Conservation (phyloP, 352 stramenopile species). For the Phytopythium sindhum region DNA sequence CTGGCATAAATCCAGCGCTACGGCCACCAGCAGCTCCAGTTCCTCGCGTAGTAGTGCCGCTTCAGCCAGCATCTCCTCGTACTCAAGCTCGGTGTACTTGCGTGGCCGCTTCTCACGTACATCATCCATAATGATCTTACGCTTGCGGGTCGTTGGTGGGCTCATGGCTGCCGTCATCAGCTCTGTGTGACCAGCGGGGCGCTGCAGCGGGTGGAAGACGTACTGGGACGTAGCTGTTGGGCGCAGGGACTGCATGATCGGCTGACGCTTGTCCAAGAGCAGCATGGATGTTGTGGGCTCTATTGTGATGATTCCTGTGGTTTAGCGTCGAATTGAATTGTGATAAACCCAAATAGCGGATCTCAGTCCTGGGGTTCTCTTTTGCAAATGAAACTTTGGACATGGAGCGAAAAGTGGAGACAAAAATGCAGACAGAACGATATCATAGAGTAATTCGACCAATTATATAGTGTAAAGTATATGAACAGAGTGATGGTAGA, state of each 20-base stretch:
- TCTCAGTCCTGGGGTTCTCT: neutral
- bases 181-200: neutral
- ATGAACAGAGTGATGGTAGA: neutral
- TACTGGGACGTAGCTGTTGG: neutral
- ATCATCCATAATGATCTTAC: slow-evolving; percentile 41
- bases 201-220: neutral
- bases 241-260: neutral
- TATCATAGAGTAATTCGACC: neutral
- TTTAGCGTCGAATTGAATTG: neutral
- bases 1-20: slow-evolving; percentile 49
- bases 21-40: slow-evolving; percentile 60
- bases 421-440: too few species aligned
- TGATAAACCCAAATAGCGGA: neutral
- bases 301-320: too few species aligned
- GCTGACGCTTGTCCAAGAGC: slow-evolving; percentile 33
- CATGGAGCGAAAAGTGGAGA: neutral
- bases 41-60: slow-evolving; percentile 64
- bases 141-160: slow-evolving; percentile 26
- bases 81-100: slow-evolving; percentile 65
- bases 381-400: neutral
- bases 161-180: neutral
- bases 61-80: slow-evolving; percentile 70
- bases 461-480: slow-evolving; percentile 1
- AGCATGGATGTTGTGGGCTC: slow-evolving; percentile 18
- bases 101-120: slow-evolving; percentile 46